Percentiles rank a stretch among this genome's conserved stretches.
Conservation (phyloP, 306 rosid species). For the Ormosia semicastrata region DNA sequence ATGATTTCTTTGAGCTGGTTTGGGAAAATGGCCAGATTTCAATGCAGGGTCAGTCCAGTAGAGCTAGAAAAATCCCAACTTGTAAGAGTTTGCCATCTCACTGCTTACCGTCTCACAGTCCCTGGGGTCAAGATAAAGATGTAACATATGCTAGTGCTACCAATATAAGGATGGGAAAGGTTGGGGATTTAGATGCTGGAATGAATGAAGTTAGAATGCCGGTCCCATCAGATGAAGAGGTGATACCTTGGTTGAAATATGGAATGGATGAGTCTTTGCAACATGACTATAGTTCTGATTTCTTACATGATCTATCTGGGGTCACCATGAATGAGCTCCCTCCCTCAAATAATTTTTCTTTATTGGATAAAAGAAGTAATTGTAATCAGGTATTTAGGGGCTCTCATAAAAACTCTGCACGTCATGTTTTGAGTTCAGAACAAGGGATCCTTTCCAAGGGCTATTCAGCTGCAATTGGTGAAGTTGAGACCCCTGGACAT, state of each 20-base stretch:
- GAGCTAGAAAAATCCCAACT: slow-evolving; percentile 48
- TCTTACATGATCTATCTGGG: slow-evolving; percentile 60
- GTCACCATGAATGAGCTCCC: slow-evolving; percentile 50
- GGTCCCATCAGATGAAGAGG: slow-evolving; percentile 61
- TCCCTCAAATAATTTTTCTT: slow-evolving; percentile 30
- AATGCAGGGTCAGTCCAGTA: slow-evolving; percentile 67
- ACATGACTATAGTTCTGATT: slow-evolving; percentile 54
- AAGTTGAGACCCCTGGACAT: slow-evolving; percentile 32
- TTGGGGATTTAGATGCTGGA: slow-evolving; percentile 41
- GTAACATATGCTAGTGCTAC: slow-evolving; percentile 41
- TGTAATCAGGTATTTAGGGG: slow-evolving; percentile 44
- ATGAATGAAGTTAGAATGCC: slow-evolving; percentile 49
- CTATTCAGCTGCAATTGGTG: slow-evolving; percentile 28
- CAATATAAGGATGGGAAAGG: slow-evolving; percentile 47
- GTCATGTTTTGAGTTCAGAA: slow-evolving; percentile 36
- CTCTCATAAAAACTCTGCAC: slow-evolving; percentile 30
- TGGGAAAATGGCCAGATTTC: slow-evolving; percentile 78
- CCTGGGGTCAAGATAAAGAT: slow-evolving; percentile 41
- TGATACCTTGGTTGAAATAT: slow-evolving; percentile 73
- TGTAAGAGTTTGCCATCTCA: slow-evolving; percentile 41
- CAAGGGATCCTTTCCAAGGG: slow-evolving; percentile 42
- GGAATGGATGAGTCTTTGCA: slow-evolving; percentile 54
- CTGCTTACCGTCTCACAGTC: slow-evolving; percentile 47
- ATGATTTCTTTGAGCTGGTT: slow-evolving; percentile 71
- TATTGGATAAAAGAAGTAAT: slow-evolving; percentile 41